Evolutionary conservation across 1,284 basidiomycete species (phyloP).

Genomic region (Microbotryomycetes sp.): DNA sequence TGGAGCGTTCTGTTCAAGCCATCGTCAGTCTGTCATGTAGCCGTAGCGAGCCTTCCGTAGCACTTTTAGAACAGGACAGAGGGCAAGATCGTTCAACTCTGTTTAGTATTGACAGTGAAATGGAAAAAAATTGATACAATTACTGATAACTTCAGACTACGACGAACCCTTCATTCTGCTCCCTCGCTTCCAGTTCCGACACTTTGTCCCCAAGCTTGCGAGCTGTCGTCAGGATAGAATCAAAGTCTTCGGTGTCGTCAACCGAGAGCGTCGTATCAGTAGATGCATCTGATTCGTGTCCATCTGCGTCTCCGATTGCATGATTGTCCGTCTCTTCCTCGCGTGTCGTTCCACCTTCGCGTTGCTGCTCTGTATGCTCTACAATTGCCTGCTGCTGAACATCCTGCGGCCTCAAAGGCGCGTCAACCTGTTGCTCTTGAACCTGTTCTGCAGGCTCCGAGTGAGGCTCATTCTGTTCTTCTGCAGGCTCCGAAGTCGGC

Average conservation of each 20-base stretch:
- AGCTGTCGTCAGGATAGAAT: not conserved
- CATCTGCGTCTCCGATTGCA: not conserved
- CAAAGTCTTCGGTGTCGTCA: not conserved
- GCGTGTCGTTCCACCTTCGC: not conserved
- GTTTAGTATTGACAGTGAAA: too few relatives aligned
- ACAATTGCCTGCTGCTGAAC: not conserved
- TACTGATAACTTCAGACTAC: too few relatives aligned
- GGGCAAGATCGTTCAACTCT: too few relatives aligned
- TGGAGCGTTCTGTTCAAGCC: too few relatives aligned
- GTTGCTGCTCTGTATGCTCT: not conserved
- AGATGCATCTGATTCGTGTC: not conserved
- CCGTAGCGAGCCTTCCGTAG: too few relatives aligned
- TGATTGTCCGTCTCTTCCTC: not conserved
- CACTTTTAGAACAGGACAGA: too few relatives aligned
- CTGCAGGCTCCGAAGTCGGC: not conserved
- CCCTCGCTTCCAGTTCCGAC: not conserved
- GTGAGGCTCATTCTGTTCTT: not conserved
- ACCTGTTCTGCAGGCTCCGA: not conserved
- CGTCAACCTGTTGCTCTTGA: too few relatives aligned
- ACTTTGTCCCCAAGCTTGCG: not conserved
- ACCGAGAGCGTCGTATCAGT: not conserved
- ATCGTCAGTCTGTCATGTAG: too few relatives aligned
- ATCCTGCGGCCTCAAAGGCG: not conserved
- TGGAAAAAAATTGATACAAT: too few relatives aligned
- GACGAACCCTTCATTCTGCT: too few relatives aligned